Evolutionary conservation across 2,329 filamentous ascomycete genomes (phyloP), one percentile per base, ranked within the genome.

Genomic region (Lachnellula suecica): DNA sequence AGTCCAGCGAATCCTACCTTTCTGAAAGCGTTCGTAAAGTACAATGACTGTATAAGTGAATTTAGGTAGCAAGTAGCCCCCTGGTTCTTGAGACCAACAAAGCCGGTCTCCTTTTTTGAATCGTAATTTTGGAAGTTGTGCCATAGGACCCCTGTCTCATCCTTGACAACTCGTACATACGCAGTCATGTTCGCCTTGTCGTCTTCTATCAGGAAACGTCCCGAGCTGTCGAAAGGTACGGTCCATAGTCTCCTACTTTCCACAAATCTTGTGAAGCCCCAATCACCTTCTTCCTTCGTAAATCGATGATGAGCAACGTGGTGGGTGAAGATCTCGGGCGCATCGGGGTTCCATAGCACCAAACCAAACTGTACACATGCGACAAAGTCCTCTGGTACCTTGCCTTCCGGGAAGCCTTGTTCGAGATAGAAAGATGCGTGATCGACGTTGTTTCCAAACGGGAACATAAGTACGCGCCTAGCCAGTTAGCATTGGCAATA

Each of bases 101-200:
- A 97, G 52, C 94, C 94, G 0, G 94, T 99, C 73, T 97, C 92
- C 69, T 94, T 96, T 75, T 97, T 99, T n/a, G 94, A 97, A 69
- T 99, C 92, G 70, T 99, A 99, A 73, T 93, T 92, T 68, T 84
- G 79, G 70, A 96, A 93, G 72, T 90, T 94, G 73, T 95, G 90
- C 90, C 90, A 96, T 53, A 96, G 69, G 4, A 94, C 90, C 49
- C 90, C 90, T 1, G 90, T 96, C 58, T 92, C 90, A 64, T 96
- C 90, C 65, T 94, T 89, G 44, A 94, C 84, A 45, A 94, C 77
- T 47, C 90, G 82, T 43, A 95, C 80, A 63, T 91, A 95, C 50
- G 89, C 90, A 0, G 89, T 94, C 65, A 95, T 85, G 66, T 89
- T 91, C 64, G 85, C 88, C 7, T 76, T 73, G 52, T 93, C 88